These are phyloP conservation scores for Xylariaceae sp. DNA, from an alignment of 2,329 filamentous ascomycete species.

Conservation along the genomic window DNA sequence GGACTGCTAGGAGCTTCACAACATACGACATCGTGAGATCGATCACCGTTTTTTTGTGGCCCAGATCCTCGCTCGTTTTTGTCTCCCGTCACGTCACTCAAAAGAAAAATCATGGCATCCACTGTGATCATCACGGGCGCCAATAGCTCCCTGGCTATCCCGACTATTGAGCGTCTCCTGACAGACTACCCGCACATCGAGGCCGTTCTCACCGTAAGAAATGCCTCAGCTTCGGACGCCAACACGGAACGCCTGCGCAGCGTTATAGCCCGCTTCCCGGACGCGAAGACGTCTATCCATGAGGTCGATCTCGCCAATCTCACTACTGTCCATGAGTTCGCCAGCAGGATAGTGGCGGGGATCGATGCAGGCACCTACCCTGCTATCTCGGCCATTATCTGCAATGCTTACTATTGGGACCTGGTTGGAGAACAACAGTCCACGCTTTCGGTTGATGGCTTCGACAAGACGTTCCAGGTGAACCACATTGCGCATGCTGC, in stretches of 20 bases:
- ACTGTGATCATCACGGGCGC: slow-evolving; percentile 36
- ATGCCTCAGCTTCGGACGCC: slow-evolving; percentile 22
- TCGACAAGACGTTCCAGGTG: slow-evolving; percentile 38
- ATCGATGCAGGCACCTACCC: slow-evolving; percentile 30
- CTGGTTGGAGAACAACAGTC: slow-evolving; percentile 24
- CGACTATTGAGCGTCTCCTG: slow-evolving; percentile 22
- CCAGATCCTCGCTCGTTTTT: too few species aligned
- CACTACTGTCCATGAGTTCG: slow-evolving; percentile 34
- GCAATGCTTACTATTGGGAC: slow-evolving; percentile 39
- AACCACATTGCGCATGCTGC: slow-evolving; percentile 36
- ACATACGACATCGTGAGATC: too few species aligned
- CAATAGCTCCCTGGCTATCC: slow-evolving; percentile 35
- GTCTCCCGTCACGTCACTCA: not conserved
- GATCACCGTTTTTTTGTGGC: too few species aligned
- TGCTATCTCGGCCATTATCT: slow-evolving; percentile 34
- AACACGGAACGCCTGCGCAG: slow-evolving; percentile 30
- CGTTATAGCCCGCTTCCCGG: slow-evolving; percentile 29
- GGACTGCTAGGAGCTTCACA: too few species aligned
- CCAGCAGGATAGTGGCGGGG: slow-evolving; percentile 25
- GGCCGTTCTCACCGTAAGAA: slow-evolving; percentile 33
- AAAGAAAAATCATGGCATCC: slow-evolving; percentile 24
- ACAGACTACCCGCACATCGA: slow-evolving; percentile 22
- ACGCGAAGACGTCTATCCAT: slow-evolving; percentile 34
- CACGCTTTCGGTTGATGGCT: slow-evolving; percentile 34
- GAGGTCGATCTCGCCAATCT: slow-evolving; percentile 35